Evolutionary conservation across 495 filamentous ascomycete species (phyloP), one percentile per base, ranked within the genome.

Genomic region (Podospora fimiseda): DNA sequence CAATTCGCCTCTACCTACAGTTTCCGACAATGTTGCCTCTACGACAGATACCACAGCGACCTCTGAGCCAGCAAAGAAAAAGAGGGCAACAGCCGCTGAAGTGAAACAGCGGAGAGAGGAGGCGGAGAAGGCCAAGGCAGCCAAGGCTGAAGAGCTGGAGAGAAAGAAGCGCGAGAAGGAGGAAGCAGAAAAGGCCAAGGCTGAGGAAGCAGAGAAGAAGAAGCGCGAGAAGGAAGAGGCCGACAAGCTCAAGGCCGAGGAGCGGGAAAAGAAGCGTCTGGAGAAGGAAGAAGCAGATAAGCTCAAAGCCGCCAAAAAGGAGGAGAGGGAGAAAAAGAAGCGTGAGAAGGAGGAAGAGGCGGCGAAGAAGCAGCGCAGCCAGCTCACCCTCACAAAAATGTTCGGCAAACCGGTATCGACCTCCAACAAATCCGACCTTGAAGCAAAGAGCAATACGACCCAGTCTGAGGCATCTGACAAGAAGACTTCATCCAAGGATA

Each of bases 331-430:
- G 39, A 71, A 80, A 48, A 75, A 87, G 67, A 80, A 80, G 23
- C 58, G 59, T 56, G 79, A 71, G 50, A 80, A 73, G 52, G 79
- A 83, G 20, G 79, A 83, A 48, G 80, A 82, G 43, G 81, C 78
- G 55, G 67, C 71, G 54, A 90, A 87, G 66, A 90, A 92, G 63
- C 78, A 82, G 18, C 78, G 67, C 21, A 67, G 52, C 9, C 74
- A 77, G 52, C 41, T 58, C 51, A 69, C 69, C 56, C 79, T 90
- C 58, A 63, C 74, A 64, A 55, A 42, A 45, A 69, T 69, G 44
- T 74, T 73, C 52, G 56, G 62, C 48, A 85, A 82, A 67, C 76
- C 46, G 79, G 63, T 74, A 42, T 52, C 62, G 36, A 69, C 63
- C 43, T 53, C 69, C n/a, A n/a, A n/a, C n/a, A n/a, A n/a, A n/a